A percentile compares a stretch with the other conserved stretches of the same genome.
phyloP scores from a whole-genome alignment of 2,329 filamentous ascomycete genomes.

The Hypoxylon sp. region DNA sequence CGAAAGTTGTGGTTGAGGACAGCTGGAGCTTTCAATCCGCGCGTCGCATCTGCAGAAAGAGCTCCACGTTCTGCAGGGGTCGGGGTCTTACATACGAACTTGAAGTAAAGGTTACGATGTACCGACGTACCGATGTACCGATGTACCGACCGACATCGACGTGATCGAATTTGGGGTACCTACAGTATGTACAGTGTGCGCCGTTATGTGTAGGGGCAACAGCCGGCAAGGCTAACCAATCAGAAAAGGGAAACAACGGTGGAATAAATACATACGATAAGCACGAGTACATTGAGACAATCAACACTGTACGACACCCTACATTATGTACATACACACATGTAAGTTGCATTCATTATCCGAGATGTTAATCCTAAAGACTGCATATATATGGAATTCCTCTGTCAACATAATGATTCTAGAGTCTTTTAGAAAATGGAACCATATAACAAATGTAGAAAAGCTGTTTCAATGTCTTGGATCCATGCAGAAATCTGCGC shows the following conservation, averaged over 20 bases:
- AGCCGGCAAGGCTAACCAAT: constrained; percentile 7
- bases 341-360: not conserved
- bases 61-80: constrained; percentile 35
- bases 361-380: not conserved
- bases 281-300: not conserved
- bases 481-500: not conserved
- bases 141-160: too few species aligned
- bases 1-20: constrained; percentile 42
- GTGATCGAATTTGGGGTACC: constrained; percentile 10
- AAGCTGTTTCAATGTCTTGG: not conserved
- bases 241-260: not conserved
- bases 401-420: too few species aligned
- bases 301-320: too few species aligned
- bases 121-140: not conserved
- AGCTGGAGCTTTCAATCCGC: constrained; percentile 48
- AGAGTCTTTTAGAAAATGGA: too few species aligned
- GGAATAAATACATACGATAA: not conserved
- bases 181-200: not conserved
- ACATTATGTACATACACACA: not conserved
- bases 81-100: too few species aligned
- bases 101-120: too few species aligned
- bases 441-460: not conserved
- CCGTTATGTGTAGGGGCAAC: not conserved
- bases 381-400: not conserved
- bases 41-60: constrained; percentile 38